Evolutionary conservation across 257 asterid genomes (phyloP), one percentile per base, ranked within the genome.

Genomic region (Jacaranda copaia): DNA sequence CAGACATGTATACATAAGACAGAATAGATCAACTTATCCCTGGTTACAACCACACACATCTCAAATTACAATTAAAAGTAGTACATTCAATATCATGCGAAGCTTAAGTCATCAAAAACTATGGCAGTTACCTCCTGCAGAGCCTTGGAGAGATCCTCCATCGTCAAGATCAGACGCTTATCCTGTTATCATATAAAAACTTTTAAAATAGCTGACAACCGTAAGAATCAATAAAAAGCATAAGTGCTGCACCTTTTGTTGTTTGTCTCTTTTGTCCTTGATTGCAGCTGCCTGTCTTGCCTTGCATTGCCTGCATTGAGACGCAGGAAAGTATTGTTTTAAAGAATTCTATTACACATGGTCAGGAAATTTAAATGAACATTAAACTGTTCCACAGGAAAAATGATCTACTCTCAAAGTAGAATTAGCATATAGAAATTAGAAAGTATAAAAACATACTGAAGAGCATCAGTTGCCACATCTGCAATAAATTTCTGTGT

Each of bases 111-210:
- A 20, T 10, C 6, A 72, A 53, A 67, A 70, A n/a, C 12, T 16
- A 49, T 55, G 19, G 51, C 15, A 39, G 49, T 80, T 87, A 95
- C 99, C 97, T 95, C 99, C 10, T 81, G 90, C 78, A 95, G 78
- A 62, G 97, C 96, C 88, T 90, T 95, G 80, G 99, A 95, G 62
- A 95, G 96, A 85, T 95, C 98, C 59, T 95, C 99, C 99, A 95
- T 93, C 11, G 97, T 90, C 93, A 95, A 89, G 80, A 86, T 83
- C 70, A 93, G 86, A 49, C 98, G 97, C 84, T 95, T 95, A 78
- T 95, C 99, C 99, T 95, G 84, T 79, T 20, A 79, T 66, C 18
- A 77, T n/a, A 62, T 51, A 25, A 25, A 25, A 72, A 61, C 42
- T 36, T 63, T 91, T 70, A 86, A 81, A 70, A 60, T 10, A 61